phyloP scores from a whole-genome alignment of 164 flowering plant genomes.

The Litsea cubeba region DNA sequence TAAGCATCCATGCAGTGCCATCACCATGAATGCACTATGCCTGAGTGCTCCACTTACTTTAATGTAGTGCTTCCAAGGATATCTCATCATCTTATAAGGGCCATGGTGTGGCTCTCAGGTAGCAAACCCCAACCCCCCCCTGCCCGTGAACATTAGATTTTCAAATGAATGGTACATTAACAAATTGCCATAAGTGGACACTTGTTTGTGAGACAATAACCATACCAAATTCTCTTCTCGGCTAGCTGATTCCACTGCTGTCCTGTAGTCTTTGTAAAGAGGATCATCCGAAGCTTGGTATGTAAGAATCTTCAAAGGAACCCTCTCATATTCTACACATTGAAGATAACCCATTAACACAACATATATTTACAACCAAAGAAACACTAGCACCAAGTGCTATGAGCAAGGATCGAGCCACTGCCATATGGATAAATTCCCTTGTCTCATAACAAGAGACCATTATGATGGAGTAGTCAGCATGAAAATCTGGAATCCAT shows the following conservation, averaged over 20 bases:
- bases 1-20: slow-evolving; percentile 94
- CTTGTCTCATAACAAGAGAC: slow-evolving; percentile 60
- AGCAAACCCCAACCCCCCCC: too few relatives aligned
- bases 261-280: slow-evolving; percentile 67
- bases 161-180: background rate
- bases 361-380: slow-evolving; percentile 61
- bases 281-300: slow-evolving; percentile 84
- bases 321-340: slow-evolving; percentile 67
- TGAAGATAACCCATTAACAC: slow-evolving; percentile 68
- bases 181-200: background rate
- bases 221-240: slow-evolving; percentile 68
- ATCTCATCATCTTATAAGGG: slow-evolving; percentile 49
- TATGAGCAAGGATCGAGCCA: slow-evolving; percentile 61
- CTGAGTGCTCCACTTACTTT: slow-evolving; percentile 78
- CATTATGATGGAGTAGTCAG: slow-evolving; percentile 79
- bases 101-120: slow-evolving; percentile 97
- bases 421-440: slow-evolving; percentile 59
- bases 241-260: slow-evolving; percentile 71
- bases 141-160: slow-evolving; percentile 29
- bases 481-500: slow-evolving; percentile 84
- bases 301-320: slow-evolving; percentile 75
- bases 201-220: background rate
- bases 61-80: slow-evolving; percentile 82
- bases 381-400: slow-evolving; percentile 63
- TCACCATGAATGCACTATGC: slow-evolving; percentile 91